Evolutionary conservation across 305 asterid species (phyloP), one percentile per base, ranked within the genome.

Genomic region (Fraxinus sp.): DNA sequence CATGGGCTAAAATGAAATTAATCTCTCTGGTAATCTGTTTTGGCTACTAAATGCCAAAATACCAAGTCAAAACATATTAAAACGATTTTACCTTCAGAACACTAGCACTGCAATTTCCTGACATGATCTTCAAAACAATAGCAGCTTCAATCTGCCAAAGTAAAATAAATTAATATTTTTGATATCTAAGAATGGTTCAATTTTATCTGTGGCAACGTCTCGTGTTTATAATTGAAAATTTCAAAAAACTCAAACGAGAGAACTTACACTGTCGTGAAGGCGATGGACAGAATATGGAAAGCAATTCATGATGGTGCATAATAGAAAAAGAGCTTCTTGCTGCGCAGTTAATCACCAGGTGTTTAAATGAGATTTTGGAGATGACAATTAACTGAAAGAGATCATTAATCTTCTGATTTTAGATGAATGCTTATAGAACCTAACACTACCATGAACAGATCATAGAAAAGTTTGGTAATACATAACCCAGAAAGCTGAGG

Each of bases 121-220:
- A 92, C 88, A 92, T 79, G 81, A 94, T 88, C 86, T 90, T 94
- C 44, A 85, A 87, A 78, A 87, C 90, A 80, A 95, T 87, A 86
- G 93, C 91, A 85, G 91, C 91, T 89, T 95, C 98, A 86, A 94
- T 93, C 98, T 95, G 91, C 37, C 85, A 81, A 84, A n/a, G 36
- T 33, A 33, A 33, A 33, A 33, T 33, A 33, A 33, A 10, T 55
- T 57, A 74, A 64, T 64, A 24, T 7, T 10, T 64, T 10, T 64
- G 1, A 64, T 22, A 0, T 64, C 73, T n/a, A 57, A 57, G 18
- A 22, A 64, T 26, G 3, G 7, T 64, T 64, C 33, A 24, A 64
- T 64, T 22, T 64, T 64, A 64, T 24, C 16, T 64, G n/a, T 0
- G 35, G 11, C 35, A 64, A 9, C 10, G 16, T 59, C 32, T 30